Evolutionary conservation across 2,329 filamentous ascomycete genomes (phyloP), one percentile per base, ranked within the genome.

Genomic region (Cladobotryum protrusum): DNA sequence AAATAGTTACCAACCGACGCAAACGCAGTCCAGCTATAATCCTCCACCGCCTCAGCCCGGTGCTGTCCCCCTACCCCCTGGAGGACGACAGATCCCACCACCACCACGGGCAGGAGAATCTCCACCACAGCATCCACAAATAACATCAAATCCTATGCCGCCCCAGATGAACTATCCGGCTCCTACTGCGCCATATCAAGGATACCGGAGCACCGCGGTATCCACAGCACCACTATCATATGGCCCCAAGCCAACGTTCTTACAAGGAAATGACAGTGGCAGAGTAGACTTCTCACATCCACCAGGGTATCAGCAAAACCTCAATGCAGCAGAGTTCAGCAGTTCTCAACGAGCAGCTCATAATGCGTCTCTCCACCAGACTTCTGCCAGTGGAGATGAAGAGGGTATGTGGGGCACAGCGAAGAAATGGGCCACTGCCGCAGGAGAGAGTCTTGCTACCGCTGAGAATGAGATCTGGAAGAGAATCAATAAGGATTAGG

Each of bases 391-490:
- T 56, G 62, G 63, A 19, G 60, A 61, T 20, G 61, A 62, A 20
- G 72, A 72, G 15, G 69, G 75, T n/a, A 66, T 81, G 5, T 81
- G 78, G 77, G 72, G 71, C 49, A 66, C 74, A 43, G 79, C 79
- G 11, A 81, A 77, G 70, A 81, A 78, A 63, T 75, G 77, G 71
- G 78, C 76, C 42, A 68, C 72, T 52, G 73, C 72, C 33, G 81
- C 80, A 6, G 80, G 81, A 45, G 75, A 76, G 53, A 79, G 74
- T 61, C 64, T 85, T 24, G 76, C 74, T 8, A 77, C 74, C 13
- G 79, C 78, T 13, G 81, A 85, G 68, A 70, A 68, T 45, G 79
- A 83, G 64, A 74, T 85, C 19, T 85, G 81, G 81, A 77, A 75
- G 65, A 76, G 73, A 60, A 79, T 84, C 61, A 83, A 81, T 66